Evolutionary conservation across 352 stramenopile genomes (phyloP), one percentile per base, ranked within the genome.

Genomic region (Phytopythium vexans): DNA sequence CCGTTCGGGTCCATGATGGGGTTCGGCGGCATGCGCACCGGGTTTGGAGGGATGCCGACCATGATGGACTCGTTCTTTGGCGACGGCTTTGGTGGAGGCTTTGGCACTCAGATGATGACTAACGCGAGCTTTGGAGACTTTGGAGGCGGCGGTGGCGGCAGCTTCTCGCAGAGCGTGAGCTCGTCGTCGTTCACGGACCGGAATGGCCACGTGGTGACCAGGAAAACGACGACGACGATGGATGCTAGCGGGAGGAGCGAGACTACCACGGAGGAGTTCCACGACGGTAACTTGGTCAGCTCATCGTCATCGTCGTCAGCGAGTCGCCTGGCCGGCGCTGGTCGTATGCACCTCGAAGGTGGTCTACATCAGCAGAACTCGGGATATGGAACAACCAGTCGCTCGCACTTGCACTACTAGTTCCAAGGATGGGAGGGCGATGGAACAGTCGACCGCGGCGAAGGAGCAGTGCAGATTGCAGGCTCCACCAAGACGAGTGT

Each of bases 201-300:
- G 16, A 87, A 77, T 46, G 83, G 83, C 6, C 73, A 85, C 37
- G 51, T 78, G n/a, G 66, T 94, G n/a, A 89, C 66, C 6, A 83
- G 84, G 54, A 90, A 86, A 62, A 91, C 79, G 39, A 90, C 69
- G 32, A 89, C 78, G 4, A 91, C 71, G 0, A 68, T 66, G 4
- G 73, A 73, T 12, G 33, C 65, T 0, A 73, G 83, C 53, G 83
- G 83, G 21, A 66, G 68, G 6, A 60, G 62, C 0, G 73, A 89
- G 56, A 87, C 77, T 3, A 49, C 82, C 10, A 88, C 77, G 21
- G 81, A 94, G 43, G 81, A 92, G 51, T 94, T 68, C 51, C 55
- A 67, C n/a, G 83, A 92, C 49, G 83, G 83, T 2, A 74, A 72
- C 3, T 61, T 92, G 21, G 59, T 84, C 11, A 79, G 69, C 44